These are phyloP conservation scores for Paracoccidioides lutzii DNA, from an alignment of 2,329 filamentous ascomycete species.

Conservation along the genomic window DNA sequence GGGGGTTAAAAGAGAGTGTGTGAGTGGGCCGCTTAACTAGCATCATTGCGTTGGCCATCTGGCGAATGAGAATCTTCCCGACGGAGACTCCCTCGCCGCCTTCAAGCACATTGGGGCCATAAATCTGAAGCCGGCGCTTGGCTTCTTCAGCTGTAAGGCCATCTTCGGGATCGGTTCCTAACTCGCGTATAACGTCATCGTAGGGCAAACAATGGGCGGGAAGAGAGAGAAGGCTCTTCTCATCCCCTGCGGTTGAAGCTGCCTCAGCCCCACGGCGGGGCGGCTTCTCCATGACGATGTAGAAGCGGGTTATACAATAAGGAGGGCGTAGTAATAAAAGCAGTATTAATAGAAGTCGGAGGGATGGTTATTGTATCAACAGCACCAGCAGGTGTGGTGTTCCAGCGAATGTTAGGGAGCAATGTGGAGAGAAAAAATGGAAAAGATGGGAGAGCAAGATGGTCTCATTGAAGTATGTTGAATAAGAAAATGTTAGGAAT, in stretches of 20 bases:
- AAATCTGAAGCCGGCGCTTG: slow-evolving; percentile 39
- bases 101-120: slow-evolving; percentile 51
- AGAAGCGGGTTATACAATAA: background rate
- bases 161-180: slow-evolving; percentile 41
- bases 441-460: background rate
- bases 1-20: slow-evolving; percentile 4
- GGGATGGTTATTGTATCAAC: background rate
- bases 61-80: slow-evolving; percentile 54
- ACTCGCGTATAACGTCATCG: slow-evolving; percentile 41
- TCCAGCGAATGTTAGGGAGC: slow-evolving; percentile 3
- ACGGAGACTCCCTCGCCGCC: slow-evolving; percentile 54
- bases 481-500: background rate
- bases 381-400: background rate
- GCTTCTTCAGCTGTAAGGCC: slow-evolving; percentile 45
- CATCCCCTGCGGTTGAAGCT: background rate
- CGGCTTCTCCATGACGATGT: slow-evolving; percentile 8
- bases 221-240: slow-evolving; percentile 41
- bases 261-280: background rate
- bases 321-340: background rate
- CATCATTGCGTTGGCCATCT: slow-evolving; percentile 56
- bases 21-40: slow-evolving; percentile 35
- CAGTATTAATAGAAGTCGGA: background rate
- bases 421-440: background rate
- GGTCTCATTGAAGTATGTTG: slow-evolving; percentile 2
- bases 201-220: slow-evolving; percentile 49